phyloP scores from a whole-genome alignment of 352 stramenopile species.

The Phytophthora tubulina region DNA sequence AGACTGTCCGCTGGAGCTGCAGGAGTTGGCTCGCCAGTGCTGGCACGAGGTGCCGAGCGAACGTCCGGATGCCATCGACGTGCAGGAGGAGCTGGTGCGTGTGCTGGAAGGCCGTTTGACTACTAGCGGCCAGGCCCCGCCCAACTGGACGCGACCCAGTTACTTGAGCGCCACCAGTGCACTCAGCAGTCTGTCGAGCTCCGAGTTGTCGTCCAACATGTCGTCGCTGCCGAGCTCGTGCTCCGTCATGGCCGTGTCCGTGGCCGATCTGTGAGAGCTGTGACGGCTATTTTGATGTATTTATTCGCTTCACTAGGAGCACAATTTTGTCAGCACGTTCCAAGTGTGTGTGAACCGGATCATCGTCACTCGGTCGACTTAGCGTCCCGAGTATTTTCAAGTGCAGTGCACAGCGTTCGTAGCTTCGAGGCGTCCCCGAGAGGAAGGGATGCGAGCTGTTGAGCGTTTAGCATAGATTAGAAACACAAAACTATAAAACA shows the following conservation, averaged over 20 bases:
- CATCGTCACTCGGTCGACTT: conserved; percentile 31
- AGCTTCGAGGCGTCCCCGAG: conserved; percentile 16
- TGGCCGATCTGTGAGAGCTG: conserved; percentile 42
- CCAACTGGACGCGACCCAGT: conserved; percentile 66
- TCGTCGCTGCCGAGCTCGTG: conserved; percentile 52
- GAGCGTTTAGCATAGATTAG: conserved; percentile 30
- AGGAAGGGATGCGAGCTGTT: conserved; percentile 17
- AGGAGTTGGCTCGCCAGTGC: conserved; percentile 63
- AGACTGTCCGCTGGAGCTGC: conserved; percentile 69
- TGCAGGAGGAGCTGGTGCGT: conserved; percentile 80
- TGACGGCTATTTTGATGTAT: conserved; percentile 32
- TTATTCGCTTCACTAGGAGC: conserved; percentile 43
- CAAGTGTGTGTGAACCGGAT: conserved; percentile 39
- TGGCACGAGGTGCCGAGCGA: conserved; percentile 60
- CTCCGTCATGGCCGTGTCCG: conserved; percentile 47
- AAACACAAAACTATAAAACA: conserved; percentile 15
- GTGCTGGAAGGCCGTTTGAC: conserved; percentile 74
- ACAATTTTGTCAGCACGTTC: conserved; percentile 44
- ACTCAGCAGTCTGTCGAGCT: conserved; percentile 56
- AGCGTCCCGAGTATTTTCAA: conserved; percentile 27
- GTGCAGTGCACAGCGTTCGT: conserved; percentile 14
- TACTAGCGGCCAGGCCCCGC: conserved; percentile 49
- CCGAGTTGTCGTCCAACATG: conserved; percentile 50
- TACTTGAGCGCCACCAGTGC: conserved; percentile 49
- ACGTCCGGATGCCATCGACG: conserved; percentile 70